phyloP scores from a whole-genome alignment of 1,139 yeast species.

The Nadsonia starkeyi-henricii region DNA sequence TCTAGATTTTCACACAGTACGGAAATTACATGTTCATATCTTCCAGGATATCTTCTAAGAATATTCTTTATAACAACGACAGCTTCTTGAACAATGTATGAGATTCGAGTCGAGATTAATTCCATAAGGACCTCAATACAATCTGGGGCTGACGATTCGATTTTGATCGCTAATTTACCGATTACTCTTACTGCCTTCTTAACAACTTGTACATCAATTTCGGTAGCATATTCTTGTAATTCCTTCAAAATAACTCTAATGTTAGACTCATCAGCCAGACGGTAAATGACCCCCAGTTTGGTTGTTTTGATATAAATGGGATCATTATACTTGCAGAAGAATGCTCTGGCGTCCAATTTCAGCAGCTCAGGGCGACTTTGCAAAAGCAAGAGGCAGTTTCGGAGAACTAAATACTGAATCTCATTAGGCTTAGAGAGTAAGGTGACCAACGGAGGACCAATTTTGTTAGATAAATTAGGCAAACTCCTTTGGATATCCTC shows the following conservation, averaged over 20 bases:
- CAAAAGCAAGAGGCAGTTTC: slow-evolving; percentile 67
- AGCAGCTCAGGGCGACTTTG: slow-evolving; percentile 53
- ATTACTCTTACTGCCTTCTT: slow-evolving; percentile 80
- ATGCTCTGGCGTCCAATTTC: slow-evolving; percentile 55
- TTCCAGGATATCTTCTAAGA: slow-evolving; percentile 57
- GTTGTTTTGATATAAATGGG: slow-evolving; percentile 84
- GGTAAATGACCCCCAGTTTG: slow-evolving; percentile 71
- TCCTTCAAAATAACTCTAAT: slow-evolving; percentile 54
- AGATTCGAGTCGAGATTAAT: slow-evolving; percentile 49
- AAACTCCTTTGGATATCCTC: slow-evolving; percentile 25
- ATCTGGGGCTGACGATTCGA: slow-evolving; percentile 41
- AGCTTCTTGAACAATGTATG: slow-evolving; percentile 71
- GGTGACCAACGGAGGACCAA: slow-evolving; percentile 62
- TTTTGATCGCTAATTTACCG: slow-evolving; percentile 74
- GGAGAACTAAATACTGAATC: slow-evolving; percentile 64
- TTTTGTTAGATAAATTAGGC: slow-evolving; percentile 42
- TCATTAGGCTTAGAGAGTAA: slow-evolving; percentile 69
- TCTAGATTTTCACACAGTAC: slow-evolving; percentile 32
- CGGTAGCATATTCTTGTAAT: slow-evolving; percentile 74
- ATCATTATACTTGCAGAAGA: slow-evolving; percentile 73
- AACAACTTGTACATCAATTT: slow-evolving; percentile 74
- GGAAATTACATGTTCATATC: slow-evolving; percentile 30
- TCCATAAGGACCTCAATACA: slow-evolving; percentile 54
- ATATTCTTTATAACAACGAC: slow-evolving; percentile 65
- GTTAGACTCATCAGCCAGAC: slow-evolving; percentile 56